A percentile compares a stretch with the other conserved stretches of the same genome.
Conservation (phyloP, 805 yeast species). For the Candida hungchunana region DNA sequence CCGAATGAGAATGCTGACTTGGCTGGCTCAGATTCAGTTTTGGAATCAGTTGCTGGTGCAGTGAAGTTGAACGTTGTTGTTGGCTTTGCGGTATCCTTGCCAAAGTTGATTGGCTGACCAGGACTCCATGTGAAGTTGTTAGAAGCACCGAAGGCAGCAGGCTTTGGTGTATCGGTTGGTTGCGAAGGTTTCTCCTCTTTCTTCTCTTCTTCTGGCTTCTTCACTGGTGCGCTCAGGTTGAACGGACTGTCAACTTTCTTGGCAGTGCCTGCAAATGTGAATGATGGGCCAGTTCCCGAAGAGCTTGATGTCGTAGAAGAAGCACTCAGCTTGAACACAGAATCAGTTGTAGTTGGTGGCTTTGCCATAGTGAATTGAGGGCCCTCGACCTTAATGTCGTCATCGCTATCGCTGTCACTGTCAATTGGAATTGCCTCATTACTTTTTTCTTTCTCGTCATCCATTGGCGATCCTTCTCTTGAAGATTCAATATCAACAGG, state of each 20-base stretch:
- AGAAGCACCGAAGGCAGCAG: conserved; percentile 4
- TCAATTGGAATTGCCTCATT: conserved; percentile 20
- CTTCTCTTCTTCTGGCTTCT: conserved; percentile 9
- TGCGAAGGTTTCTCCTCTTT: conserved; percentile 9
- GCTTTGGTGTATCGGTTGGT: conserved; percentile 3
- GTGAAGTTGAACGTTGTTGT: conserved; percentile 13
- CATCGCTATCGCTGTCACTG: conserved; percentile 38
- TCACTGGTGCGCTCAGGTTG: conserved; percentile 23
- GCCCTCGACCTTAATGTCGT: conserved; percentile 66
- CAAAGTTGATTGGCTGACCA: conserved; percentile 18
- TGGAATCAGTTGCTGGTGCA: background rate
- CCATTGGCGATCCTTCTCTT: conserved; percentile 13
- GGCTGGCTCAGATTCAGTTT: conserved; percentile 6
- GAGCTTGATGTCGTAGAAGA: conserved; percentile 18
- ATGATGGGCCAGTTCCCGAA: conserved; percentile 36
- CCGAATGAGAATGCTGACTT: conserved; percentile 7
- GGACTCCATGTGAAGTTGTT: conserved; percentile 26
- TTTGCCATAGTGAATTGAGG: conserved; percentile 53
- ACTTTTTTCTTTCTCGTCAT: conserved; percentile 9
- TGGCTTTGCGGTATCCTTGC: conserved; percentile 17
- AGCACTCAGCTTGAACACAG: conserved; percentile 44
- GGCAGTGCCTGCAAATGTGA: conserved; percentile 32
- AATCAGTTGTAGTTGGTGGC: conserved; percentile 44
- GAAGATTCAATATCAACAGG: conserved; percentile 1
- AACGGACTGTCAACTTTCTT: conserved; percentile 31